These are phyloP conservation scores for Cryptococcus maquisensis DNA, from an alignment of 1,284 basidiomycete species.

Conservation along the genomic window DNA sequence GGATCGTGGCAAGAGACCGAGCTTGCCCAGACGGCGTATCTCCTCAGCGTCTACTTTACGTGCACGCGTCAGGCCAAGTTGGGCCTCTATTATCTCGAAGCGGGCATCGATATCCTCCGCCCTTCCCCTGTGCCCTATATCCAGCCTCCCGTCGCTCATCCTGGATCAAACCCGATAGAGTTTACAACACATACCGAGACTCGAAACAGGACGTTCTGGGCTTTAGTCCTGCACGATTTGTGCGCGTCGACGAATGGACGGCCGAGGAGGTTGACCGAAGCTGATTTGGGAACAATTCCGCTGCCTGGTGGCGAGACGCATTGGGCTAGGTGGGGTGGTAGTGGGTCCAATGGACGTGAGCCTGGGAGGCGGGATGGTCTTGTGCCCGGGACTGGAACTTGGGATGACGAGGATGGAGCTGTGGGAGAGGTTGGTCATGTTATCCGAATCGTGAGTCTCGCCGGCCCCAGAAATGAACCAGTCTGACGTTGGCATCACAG, in stretches of 20 bases:
- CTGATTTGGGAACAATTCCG: constrained; percentile 38
- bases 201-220: constrained; percentile 46
- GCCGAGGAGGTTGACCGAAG: constrained; percentile 31
- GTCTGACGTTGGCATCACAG: constrained; percentile 8
- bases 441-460: constrained; percentile 40
- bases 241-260: constrained; percentile 39
- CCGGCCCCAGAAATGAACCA: background rate
- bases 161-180: constrained; percentile 29
- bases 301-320: constrained; percentile 40
- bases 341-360: constrained; percentile 24
- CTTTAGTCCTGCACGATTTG: constrained; percentile 46
- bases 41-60: constrained; percentile 48
- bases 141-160: constrained; percentile 20
- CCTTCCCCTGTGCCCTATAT: constrained; percentile 21
- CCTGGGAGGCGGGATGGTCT: constrained; percentile 33
- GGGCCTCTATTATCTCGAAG: constrained; percentile 46
- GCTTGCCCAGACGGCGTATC: constrained; percentile 44
- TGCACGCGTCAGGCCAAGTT: constrained; percentile 42
- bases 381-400: constrained; percentile 30
- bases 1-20: constrained; percentile 49
- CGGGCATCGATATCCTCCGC: constrained; percentile 35
- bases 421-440: constrained; percentile 49
- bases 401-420: constrained; percentile 38
- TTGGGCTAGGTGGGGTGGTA: constrained; percentile 43
- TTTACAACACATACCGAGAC: constrained; percentile 39